A percentile compares a stretch with the other conserved stretches of the same genome.
Evolutionary conservation across 371 early-diverging fungal species (phyloP).

Genomic region (Haplosporangium sp.): DNA sequence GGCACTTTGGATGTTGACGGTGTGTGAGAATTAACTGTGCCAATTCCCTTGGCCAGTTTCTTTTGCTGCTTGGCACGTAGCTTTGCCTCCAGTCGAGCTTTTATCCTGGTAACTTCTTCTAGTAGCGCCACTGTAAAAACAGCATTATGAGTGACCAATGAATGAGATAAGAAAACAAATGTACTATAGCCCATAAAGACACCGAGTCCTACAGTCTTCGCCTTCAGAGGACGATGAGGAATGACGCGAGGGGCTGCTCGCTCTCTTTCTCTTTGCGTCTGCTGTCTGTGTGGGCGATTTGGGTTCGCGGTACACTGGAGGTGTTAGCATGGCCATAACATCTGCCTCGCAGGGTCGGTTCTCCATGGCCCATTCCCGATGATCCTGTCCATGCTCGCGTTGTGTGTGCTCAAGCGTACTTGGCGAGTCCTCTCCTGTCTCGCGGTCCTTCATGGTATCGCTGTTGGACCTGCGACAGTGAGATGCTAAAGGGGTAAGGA

Average conservation of each 20-base stretch:
- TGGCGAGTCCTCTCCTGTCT: no score
- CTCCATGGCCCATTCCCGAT: no score
- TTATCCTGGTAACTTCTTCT: slow-evolving; percentile 29
- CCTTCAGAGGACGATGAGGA: slow-evolving; percentile 22
- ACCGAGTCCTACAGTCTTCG: slow-evolving; percentile 30
- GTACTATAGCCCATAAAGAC: not conserved
- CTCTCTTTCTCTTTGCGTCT: not conserved
- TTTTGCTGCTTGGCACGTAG: slow-evolving; percentile 17
- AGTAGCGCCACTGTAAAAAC: slow-evolving; percentile 16
- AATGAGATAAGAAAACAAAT: not conserved
- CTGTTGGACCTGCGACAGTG: no score
- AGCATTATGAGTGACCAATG: not conserved
- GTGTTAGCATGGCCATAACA: not conserved
- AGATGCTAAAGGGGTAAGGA: no score
- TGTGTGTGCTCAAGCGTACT: no score
- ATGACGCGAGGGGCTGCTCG: not conserved
- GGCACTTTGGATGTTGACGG: not conserved
- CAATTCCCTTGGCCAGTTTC: not conserved
- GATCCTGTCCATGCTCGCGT: no score
- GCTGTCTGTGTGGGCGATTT: not conserved
- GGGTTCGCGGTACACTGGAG: not conserved
- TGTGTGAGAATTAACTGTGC: not conserved
- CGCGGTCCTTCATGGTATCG: no score
- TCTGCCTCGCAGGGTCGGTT: no score
- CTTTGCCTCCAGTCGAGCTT: slow-evolving; percentile 36